phyloP scores from a whole-genome alignment of 2,329 filamentous ascomycete genomes.

The Stenocarpella maydis region DNA sequence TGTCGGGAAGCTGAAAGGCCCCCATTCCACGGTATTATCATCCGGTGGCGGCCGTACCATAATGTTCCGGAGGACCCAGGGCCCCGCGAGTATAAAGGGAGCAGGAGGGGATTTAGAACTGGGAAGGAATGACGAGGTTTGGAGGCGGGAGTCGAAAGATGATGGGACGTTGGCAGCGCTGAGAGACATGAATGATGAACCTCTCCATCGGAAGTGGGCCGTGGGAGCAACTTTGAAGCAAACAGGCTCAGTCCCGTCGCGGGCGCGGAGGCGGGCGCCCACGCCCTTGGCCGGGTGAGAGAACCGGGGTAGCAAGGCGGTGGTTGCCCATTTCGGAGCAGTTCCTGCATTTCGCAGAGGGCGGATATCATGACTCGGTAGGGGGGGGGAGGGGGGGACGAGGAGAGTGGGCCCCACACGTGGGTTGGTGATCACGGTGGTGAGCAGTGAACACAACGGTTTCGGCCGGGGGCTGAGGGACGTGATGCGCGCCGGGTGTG shows the following conservation, averaged over 20 bases:
- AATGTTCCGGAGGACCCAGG: conserved; percentile 16
- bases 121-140: not conserved
- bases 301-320: not conserved
- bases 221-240: not conserved
- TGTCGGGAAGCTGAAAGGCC: conserved; percentile 36
- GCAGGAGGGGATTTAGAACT: not conserved
- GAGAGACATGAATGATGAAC: not conserved
- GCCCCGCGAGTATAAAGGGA: conserved; percentile 5
- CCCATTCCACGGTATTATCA: conserved; percentile 33
- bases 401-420: not conserved
- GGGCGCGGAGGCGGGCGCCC: not conserved
- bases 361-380: conserved; percentile 16
- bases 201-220: not conserved
- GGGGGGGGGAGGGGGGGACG: conserved; percentile 6
- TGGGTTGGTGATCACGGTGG: conserved; percentile 19
- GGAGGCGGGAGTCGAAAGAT: not conserved
- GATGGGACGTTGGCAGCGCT: not conserved
- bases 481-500: not conserved
- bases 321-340: conserved; percentile 21
- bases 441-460: conserved; percentile 6
- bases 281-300: not conserved
- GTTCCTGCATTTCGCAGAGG: conserved; percentile 18
- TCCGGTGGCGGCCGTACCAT: conserved; percentile 24
- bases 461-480: conserved; percentile 12
- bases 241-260: not conserved